Conservation (phyloP, 495 filamentous ascomycete genomes). For the Acidiella bohemica region DNA sequence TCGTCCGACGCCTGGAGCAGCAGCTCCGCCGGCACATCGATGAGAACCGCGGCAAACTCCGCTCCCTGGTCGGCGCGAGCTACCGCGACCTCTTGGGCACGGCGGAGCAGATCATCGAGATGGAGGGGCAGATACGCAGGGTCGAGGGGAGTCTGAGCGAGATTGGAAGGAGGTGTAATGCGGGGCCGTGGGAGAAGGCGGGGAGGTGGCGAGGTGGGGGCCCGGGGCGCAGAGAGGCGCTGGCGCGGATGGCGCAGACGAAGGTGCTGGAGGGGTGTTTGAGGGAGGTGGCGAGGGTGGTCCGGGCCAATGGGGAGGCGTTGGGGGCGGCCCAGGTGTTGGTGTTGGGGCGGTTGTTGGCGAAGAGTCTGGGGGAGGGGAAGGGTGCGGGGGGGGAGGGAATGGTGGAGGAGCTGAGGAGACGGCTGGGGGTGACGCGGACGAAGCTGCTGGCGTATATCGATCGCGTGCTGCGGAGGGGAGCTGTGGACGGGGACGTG, state of each 20-base stretch:
- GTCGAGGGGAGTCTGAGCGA: constrained; percentile 57
- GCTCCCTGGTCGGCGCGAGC: constrained; percentile 72
- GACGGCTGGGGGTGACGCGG: constrained; percentile 46
- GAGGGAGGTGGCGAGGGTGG: constrained; percentile 39
- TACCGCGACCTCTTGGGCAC: constrained; percentile 89
- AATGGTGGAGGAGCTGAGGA: constrained; percentile 48
- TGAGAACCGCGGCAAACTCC: constrained; percentile 75
- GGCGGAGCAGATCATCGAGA: constrained; percentile 78
- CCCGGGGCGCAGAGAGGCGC: not conserved
- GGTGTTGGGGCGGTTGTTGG: constrained; percentile 57
- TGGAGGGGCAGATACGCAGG: constrained; percentile 63
- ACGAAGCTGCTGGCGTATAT: constrained; percentile 51
- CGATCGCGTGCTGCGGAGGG: constrained; percentile 49
- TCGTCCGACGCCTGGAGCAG: constrained; percentile 48
- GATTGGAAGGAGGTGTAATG: constrained; percentile 68
- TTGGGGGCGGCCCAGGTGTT: constrained; percentile 67
- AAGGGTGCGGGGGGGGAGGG: constrained; percentile 36
- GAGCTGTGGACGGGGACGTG: constrained; percentile 35
- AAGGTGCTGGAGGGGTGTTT: constrained; percentile 43
- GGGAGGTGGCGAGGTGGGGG: constrained; percentile 37
- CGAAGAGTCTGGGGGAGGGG: constrained; percentile 52
- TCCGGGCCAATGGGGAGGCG: constrained; percentile 45
- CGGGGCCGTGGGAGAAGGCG: constrained; percentile 54
- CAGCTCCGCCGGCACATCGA: constrained; percentile 52
- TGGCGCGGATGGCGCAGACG: constrained; percentile 8